Conservation (phyloP, 306 rosid genomes). For the Glycine tomentella region DNA sequence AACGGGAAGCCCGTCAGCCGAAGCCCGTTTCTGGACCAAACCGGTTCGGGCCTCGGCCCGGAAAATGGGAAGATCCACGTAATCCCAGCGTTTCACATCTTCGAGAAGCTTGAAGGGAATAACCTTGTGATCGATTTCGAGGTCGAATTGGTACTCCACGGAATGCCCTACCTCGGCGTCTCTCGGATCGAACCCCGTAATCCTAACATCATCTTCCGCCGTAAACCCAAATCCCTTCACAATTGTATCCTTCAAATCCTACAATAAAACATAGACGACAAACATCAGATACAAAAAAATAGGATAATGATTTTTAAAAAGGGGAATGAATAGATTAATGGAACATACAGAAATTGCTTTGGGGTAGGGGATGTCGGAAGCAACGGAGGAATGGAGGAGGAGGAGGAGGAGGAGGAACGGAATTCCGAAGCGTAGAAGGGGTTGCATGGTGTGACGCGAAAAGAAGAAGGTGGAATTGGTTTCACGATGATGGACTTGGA, state of each 20-base stretch:
- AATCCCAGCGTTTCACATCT: conserved; percentile 83
- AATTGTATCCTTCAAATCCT: conserved; percentile 89
- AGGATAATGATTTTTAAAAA: background rate
- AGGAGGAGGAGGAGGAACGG: conserved; percentile 41
- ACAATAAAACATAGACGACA: background rate
- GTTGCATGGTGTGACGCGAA: conserved; percentile 29
- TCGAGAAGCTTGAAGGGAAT: conserved; percentile 89
- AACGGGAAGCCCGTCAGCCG: conserved; percentile 61
- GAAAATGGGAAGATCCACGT: conserved; percentile 86
- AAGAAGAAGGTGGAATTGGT: background rate
- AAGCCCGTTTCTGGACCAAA: conserved; percentile 55
- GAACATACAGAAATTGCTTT: conserved; percentile 69
- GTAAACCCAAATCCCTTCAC: conserved; percentile 79
- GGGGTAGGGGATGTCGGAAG: conserved; percentile 58
- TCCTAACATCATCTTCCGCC: conserved; percentile 71
- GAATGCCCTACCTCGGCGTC: conserved; percentile 89
- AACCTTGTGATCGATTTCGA: conserved; percentile 74
- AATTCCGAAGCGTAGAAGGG: conserved; percentile 27
- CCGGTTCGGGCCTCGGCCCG: conserved; percentile 60
- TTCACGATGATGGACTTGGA: background rate
- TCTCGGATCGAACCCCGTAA: conserved; percentile 79
- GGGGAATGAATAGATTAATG: background rate
- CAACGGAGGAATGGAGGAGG: conserved; percentile 23
- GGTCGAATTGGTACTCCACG: conserved; percentile 81
- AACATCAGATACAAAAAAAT: background rate